Base-by-base conservation (phyloP, 2,329 filamentous ascomycete genomes). In the Trichoderma hamatum region DNA sequence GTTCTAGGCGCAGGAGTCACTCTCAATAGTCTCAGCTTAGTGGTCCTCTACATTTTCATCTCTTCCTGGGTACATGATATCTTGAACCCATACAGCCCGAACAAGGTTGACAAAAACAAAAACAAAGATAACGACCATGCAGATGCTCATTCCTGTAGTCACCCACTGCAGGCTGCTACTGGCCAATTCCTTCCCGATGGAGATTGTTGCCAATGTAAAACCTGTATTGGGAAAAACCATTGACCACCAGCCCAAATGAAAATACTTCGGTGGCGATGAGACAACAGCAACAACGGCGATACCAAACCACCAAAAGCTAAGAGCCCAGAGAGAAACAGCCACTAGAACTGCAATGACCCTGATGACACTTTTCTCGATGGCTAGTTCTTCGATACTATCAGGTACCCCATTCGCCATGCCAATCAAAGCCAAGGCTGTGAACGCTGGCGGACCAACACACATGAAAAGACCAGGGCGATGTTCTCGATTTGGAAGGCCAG, bases 401-500 rank as follows among this genome's bases (percentile, higher is more conserved):
- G 78, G 7, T 85, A 84, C 4, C 78, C 73, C 3, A 72, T 77
- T 76, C 0, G 89, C 84, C 85, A 92, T 90, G 59, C 90, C 90
- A 46, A 93, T 86, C 51, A 92, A 82, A 0, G 90, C 90, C 16
- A 92, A 81, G 1, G 87, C 88, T 0, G 90, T 93, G 80, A 92
- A 93, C 1, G 89, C 85, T 0, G 90, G 90, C 1, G 91, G 90
- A 0, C 91, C 91, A n/a, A 92, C 90, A 70, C 89, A 90, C 81
- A 93, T 92, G 81, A 92, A 93, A 76, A 93, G 86, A 0, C 87
- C 90, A 0, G 90, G 88, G 62, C 90, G 82, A 70, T 90, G 88
- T 74, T 91, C 88, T 9, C 77, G 68, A 59, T 78, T 72, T 0
- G 90, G 90, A 19, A 92, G 83, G 1, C 90, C 84, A 1, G 84